Conservation (phyloP, 2,329 filamentous ascomycete genomes). For the Sporothrix pallida region DNA sequence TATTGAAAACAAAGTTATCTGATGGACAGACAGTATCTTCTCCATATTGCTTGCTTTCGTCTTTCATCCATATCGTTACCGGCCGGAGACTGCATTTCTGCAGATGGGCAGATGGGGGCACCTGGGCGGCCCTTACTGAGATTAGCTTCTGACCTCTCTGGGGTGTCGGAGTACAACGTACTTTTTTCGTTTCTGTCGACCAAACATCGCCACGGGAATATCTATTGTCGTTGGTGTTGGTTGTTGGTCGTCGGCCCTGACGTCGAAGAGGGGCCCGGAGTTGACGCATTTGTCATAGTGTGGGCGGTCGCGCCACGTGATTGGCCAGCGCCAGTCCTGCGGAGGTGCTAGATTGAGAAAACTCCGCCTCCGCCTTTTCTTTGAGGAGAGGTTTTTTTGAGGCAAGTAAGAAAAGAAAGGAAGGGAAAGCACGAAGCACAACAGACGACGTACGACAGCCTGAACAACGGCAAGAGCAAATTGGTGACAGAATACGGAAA, state of each 20-base stretch:
- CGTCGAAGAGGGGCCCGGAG: constrained; percentile 21
- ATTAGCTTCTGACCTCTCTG: too few relatives aligned
- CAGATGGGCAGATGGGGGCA: too few relatives aligned
- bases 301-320: neutral
- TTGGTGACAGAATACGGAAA: too few relatives aligned
- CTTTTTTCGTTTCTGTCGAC: neutral
- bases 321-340: neutral
- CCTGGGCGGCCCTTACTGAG: too few relatives aligned
- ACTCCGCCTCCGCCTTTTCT: constrained; percentile 21
- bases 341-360: constrained; percentile 28
- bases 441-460: too few relatives aligned
- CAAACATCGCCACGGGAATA: neutral
- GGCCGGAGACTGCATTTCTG: neutral
- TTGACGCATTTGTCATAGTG: constrained; percentile 30
- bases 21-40: too few relatives aligned
- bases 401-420: neutral
- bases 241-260: neutral
- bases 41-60: neutral
- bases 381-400: neutral
- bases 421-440: neutral
- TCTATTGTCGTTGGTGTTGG: neutral
- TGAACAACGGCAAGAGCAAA: neutral
- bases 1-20: neutral
- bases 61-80: neutral
- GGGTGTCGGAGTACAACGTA: too few relatives aligned